Percentiles rank a stretch among this genome's conserved stretches.
phyloP scores from a whole-genome alignment of 2,329 filamentous ascomycete genomes.

The Ciborinia camelliae region DNA sequence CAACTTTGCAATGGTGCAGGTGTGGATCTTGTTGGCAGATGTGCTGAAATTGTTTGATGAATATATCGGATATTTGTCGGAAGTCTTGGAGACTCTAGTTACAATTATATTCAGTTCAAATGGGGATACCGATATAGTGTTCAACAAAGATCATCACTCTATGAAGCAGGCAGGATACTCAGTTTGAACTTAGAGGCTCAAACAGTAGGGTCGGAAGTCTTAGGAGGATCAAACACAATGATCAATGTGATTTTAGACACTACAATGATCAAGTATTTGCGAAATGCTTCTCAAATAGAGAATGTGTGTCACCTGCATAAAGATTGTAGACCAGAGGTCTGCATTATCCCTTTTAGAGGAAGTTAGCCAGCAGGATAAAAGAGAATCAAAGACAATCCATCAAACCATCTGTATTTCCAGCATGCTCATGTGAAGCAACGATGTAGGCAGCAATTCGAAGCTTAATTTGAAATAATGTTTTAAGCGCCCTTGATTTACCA shows the following conservation, averaged over 20 bases:
- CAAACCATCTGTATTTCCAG: neutral
- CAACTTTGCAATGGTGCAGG: slow-evolving; percentile 27
- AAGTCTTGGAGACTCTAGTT: slow-evolving; percentile 18
- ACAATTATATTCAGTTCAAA: neutral
- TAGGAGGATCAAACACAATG: neutral
- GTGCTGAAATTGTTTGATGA: slow-evolving; percentile 34
- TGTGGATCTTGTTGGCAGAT: slow-evolving; percentile 32
- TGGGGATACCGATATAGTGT: neutral
- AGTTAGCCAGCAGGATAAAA: neutral
- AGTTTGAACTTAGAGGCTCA: neutral
- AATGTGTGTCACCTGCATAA: neutral
- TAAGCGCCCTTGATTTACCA: neutral
- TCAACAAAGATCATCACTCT: neutral
- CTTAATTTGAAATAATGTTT: neutral
- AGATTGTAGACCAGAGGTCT: neutral
- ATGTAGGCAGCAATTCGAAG: neutral
- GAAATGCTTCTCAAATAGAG: neutral
- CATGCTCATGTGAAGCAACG: neutral
- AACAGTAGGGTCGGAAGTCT: neutral
- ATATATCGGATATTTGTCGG: neutral
- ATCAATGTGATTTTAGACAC: neutral
- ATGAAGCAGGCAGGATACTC: neutral
- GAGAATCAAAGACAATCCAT: neutral
- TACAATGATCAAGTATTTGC: neutral
- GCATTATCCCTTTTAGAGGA: neutral